Evolutionary conservation across 176 grass and related monocot genomes (phyloP), one percentile per base, ranked within the genome.

Genomic region (Oryza glumipatula): DNA sequence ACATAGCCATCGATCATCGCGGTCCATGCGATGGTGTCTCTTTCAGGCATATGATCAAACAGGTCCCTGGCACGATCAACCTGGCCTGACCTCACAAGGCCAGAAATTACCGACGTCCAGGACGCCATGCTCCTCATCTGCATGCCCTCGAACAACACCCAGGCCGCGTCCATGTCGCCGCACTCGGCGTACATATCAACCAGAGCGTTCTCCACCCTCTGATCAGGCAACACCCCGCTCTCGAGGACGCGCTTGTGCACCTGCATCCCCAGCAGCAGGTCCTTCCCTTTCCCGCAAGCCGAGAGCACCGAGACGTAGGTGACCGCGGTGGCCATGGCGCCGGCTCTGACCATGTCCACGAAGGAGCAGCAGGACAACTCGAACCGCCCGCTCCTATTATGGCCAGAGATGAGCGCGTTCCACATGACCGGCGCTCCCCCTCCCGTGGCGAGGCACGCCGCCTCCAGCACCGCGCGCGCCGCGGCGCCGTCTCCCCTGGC

Each of bases 1-100:
- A 92, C 93, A 32, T 89, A 98, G 4, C 83, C 93, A 76, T 81
- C 81, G 46, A 98, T 98, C 85, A 98, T 95, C 4, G 91, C 88
- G 3, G 89, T 94, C 91, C 91, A 98, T 4, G 91, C 90, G 28
- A 98, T 43, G 0, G 72, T 17, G 77, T 94, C 89, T 68, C 81
- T 94, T 13, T 90, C 85, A 32, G 93, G 88, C 93, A 98, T 94
- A 56, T 52, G 12, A 89, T 94, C 82, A 52, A 98, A 95, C 33
- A 98, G 19, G 6, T 36, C 46, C 26, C 84, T 82, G 9, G 96
- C 93, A 16, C 73, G 65, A 82, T 91, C 87, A 11, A 92, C 83
- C 68, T 86, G 83, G 19, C 91, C 81, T 4, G 49, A 72, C 51
- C 74, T 94, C 12, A 60, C 85, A 64, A 84, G 85, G 21, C 93